Evolutionary conservation across 2,329 filamentous ascomycete species (phyloP).

Genomic region (Cytospora chrysosperma): DNA sequence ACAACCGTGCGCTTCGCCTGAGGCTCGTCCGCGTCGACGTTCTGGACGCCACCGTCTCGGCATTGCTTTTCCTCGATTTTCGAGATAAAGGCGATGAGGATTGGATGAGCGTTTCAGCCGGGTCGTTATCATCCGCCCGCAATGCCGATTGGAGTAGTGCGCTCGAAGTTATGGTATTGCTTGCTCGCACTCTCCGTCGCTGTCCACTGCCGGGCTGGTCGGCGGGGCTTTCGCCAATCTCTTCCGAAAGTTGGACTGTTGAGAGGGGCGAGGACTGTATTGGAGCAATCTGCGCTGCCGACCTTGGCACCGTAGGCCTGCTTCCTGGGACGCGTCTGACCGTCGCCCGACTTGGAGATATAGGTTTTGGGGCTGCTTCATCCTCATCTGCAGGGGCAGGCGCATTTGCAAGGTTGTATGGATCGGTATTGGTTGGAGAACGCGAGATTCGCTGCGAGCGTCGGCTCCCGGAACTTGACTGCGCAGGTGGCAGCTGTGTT

Average conservation of each 20-base stretch:
- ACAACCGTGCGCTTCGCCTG: constrained; percentile 19
- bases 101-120: constrained; percentile 32
- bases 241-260: constrained; percentile 33
- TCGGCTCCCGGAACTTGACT: constrained; percentile 7
- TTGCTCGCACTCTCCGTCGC: constrained; percentile 40
- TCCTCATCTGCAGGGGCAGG: constrained; percentile 30
- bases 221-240: constrained; percentile 53
- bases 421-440: constrained; percentile 27
- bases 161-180: constrained; percentile 40
- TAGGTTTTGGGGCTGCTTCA: constrained; percentile 20
- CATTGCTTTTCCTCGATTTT: constrained; percentile 38
- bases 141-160: constrained; percentile 41
- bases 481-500: background rate
- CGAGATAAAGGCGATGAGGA: constrained; percentile 45
- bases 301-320: background rate
- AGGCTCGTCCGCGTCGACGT: constrained; percentile 33
- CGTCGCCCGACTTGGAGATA: constrained; percentile 25
- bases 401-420: constrained; percentile 33
- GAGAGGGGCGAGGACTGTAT: constrained; percentile 12
- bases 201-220: constrained; percentile 57
- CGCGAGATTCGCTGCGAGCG: constrained; percentile 26
- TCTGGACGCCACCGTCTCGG: constrained; percentile 33
- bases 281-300: background rate
- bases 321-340: constrained; percentile 17
- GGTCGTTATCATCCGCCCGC: constrained; percentile 31